Evolutionary conservation across 192 early-diverging fungal species (phyloP).

Genomic region (Podila clonocystis): DNA sequence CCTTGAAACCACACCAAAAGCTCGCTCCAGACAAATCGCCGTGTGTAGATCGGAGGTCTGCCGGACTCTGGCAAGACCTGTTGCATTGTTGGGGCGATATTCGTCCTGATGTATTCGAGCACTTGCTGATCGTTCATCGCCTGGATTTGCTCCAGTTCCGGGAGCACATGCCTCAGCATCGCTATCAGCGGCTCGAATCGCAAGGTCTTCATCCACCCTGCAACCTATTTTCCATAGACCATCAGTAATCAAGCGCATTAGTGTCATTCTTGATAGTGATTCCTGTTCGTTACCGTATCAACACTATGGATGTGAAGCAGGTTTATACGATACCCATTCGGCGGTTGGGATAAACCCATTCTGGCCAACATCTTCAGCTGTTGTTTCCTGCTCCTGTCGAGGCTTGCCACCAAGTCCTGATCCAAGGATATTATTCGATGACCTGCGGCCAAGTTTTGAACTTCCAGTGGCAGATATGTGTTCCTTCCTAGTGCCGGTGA

Average conservation of each 20-base stretch:
- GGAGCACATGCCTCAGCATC: constrained; percentile 72
- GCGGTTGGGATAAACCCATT: constrained; percentile 74
- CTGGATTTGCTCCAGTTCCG: constrained; percentile 73
- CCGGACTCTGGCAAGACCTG: constrained; percentile 21
- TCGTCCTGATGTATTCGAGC: constrained; percentile 60
- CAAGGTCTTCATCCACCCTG: constrained; percentile 56
- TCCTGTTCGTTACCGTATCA: no score
- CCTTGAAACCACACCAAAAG: constrained; percentile 77
- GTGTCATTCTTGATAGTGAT: not conserved
- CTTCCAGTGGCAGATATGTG: no score
- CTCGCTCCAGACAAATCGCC: constrained; percentile 69
- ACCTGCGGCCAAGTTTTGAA: not conserved
- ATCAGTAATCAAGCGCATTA: no score
- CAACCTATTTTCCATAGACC: not conserved
- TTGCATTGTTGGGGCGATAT: constrained; percentile 57
- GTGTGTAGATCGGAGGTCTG: constrained; percentile 59
- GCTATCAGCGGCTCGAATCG: constrained; percentile 75
- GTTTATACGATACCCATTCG: constrained; percentile 68
- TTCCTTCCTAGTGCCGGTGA: no score
- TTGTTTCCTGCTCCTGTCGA: constrained; percentile 20
- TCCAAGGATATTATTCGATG: not conserved
- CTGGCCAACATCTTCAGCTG: constrained; percentile 51
- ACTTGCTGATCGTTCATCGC: constrained; percentile 69
- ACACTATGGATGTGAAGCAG: constrained; percentile 35
- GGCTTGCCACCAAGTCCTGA: not conserved